Base-by-base conservation (phyloP, 2,329 filamentous ascomycete species). In the Boeremia exigua region DNA sequence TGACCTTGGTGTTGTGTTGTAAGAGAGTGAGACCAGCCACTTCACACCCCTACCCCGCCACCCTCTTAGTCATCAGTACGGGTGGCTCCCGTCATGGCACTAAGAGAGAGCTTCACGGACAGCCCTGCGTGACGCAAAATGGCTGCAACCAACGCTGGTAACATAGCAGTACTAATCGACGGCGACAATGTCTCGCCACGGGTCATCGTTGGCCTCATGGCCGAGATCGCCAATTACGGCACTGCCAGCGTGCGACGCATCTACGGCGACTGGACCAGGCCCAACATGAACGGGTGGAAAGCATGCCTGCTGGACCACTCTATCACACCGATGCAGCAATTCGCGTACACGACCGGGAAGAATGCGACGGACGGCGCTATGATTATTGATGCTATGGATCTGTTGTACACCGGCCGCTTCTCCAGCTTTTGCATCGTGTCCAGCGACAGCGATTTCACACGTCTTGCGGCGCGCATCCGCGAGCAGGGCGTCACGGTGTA, bases 381-480 rank as follows among this genome's bases (percentile, higher is more conserved):
- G 72, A 74, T 74, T 38, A 74, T 73, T 25, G 66, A 75, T 36
- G 70, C 71, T 14, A 76, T 74, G 71, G 70, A 74, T 46, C 56
- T 75, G 12, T 56, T 75, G 6, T 73, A 74, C 54, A 73, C 69
- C 7, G 65, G 60, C 14, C 65, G 69, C n/a, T 72, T 72, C 50
- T 64, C 67, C 25, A 66, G 63, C 14, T 75, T 75, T 54, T 75
- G 70, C 46, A 53, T 74, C 23, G 70, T 72, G 14, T 73, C 70
- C 4, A 75, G 72, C 53, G 72, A 75, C 52, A 73, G 70, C 60
- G 72, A 75, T 59, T 76, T 75, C 48, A 73, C 73, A 3, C 67
- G 68, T 6, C 61, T 75, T 9, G 71, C 69, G 37, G 67, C 68
- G 34, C 61, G 73, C 15, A 72, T 75, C 12, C 71, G 73, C 8